phyloP scores from a whole-genome alignment of 2,329 filamentous ascomycete genomes.

The Fusarium aywerte region DNA sequence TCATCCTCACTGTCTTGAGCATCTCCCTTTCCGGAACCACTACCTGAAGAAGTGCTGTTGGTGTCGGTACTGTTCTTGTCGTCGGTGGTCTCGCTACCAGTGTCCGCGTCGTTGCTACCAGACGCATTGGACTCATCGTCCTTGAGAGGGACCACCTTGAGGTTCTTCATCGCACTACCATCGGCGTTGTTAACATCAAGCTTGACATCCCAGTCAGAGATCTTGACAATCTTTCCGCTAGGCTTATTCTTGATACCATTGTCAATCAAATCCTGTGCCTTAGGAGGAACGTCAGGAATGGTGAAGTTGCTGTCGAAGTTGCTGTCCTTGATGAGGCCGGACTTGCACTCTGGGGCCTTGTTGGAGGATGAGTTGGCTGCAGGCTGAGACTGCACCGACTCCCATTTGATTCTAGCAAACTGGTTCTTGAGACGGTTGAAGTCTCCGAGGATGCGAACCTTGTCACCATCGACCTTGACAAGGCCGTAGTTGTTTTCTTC shows the following conservation, averaged over 20 bases:
- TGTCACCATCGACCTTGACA: slow-evolving; percentile 69
- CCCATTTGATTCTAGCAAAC: slow-evolving; percentile 79
- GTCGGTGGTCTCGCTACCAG: slow-evolving; percentile 45
- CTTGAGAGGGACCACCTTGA: slow-evolving; percentile 60
- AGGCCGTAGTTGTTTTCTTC: slow-evolving; percentile 75
- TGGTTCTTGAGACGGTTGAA: slow-evolving; percentile 80
- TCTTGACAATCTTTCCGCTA: slow-evolving; percentile 73
- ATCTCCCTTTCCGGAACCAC: slow-evolving; percentile 25
- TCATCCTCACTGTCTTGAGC: slow-evolving; percentile 45
- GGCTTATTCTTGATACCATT: slow-evolving; percentile 76
- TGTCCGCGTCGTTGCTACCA: slow-evolving; percentile 56
- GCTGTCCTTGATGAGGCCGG: slow-evolving; percentile 72
- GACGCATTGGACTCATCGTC: slow-evolving; percentile 59
- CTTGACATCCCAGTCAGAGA: slow-evolving; percentile 71
- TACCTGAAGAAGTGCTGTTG: slow-evolving; percentile 24
- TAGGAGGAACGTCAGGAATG: slow-evolving; percentile 74
- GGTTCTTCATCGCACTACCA: slow-evolving; percentile 55
- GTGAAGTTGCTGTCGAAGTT: slow-evolving; percentile 84
- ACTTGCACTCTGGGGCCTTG: slow-evolving; percentile 70
- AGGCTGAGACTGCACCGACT: slow-evolving; percentile 71
- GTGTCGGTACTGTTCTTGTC: slow-evolving; percentile 39
- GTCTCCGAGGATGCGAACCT: slow-evolving; percentile 69
- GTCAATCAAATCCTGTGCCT: slow-evolving; percentile 77
- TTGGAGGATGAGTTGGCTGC: slow-evolving; percentile 60
- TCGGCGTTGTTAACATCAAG: slow-evolving; percentile 55